phyloP scores from a whole-genome alignment of 495 filamentous ascomycete genomes.

The Aspergillus ostianus region DNA sequence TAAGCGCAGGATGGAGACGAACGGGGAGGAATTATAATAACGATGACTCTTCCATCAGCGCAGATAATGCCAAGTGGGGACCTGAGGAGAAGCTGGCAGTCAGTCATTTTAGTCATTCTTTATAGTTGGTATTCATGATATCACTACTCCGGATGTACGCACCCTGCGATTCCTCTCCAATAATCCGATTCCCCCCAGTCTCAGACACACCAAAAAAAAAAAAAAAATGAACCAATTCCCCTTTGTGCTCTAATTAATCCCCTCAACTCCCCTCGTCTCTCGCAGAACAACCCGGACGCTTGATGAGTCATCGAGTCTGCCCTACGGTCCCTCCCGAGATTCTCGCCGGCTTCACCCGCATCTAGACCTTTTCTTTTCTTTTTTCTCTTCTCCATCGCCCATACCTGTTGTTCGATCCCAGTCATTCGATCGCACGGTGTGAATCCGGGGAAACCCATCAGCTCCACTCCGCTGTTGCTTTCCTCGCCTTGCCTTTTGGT shows the following conservation, averaged over 20 bases:
- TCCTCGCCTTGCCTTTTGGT: neutral
- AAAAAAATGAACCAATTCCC: neutral
- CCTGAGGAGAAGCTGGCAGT: too few species aligned
- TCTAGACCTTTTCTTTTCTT: conserved; percentile 6
- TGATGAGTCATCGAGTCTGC: conserved; percentile 16
- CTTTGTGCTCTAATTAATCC: too few species aligned
- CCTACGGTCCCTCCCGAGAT: conserved; percentile 21
- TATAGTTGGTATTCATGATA: too few species aligned
- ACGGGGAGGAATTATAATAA: neutral
- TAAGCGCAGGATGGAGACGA: conserved; percentile 1
- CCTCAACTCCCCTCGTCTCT: too few species aligned
- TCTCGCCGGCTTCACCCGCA: conserved; percentile 23
- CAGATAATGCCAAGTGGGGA: too few species aligned
- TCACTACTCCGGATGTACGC: too few species aligned
- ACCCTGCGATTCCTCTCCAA: too few species aligned
- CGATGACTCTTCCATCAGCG: too few species aligned
- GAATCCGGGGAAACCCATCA: conserved; percentile 11
- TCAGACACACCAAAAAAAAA: too few species aligned
- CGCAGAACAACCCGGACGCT: too few species aligned
- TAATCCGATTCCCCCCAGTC: neutral
- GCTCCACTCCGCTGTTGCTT: conserved; percentile 6
- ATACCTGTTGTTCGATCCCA: neutral
- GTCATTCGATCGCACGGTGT: conserved; percentile 1
- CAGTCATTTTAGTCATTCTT: neutral
- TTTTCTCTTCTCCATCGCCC: neutral